Evolutionary conservation across 192 early-diverging fungal genomes (phyloP).

Genomic region (Coemansia sp.): DNA sequence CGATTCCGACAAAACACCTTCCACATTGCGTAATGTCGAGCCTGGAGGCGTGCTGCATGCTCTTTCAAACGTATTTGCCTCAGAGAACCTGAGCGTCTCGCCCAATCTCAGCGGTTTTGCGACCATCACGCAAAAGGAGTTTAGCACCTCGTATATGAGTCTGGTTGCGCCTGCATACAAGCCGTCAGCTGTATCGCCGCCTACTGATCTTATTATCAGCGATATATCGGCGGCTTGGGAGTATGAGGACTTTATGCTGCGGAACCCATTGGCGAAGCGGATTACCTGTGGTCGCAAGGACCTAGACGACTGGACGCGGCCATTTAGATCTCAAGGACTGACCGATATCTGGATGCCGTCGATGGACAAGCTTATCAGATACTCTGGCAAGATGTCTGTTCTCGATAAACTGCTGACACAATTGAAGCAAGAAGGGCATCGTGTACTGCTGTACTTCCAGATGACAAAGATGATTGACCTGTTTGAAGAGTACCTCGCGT

Average conservation of each 20-base stretch:
- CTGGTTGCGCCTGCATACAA: slow-evolving; percentile 54
- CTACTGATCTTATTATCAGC: slow-evolving; percentile 62
- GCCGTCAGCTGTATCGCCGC: slow-evolving; percentile 62
- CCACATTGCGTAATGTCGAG: slow-evolving; percentile 3
- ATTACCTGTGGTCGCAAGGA: slow-evolving; percentile 28
- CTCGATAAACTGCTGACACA: slow-evolving; percentile 70
- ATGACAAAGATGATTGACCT: slow-evolving; percentile 89
- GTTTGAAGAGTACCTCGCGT: slow-evolving; percentile 85
- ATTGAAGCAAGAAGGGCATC: slow-evolving; percentile 77
- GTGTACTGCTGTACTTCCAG: slow-evolving; percentile 84
- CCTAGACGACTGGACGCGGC: slow-evolving; percentile 43
- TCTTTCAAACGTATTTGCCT: slow-evolving; percentile 42
- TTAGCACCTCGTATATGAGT: slow-evolving; percentile 40
- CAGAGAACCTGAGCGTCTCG: slow-evolving; percentile 37
- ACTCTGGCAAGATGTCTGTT: slow-evolving; percentile 76
- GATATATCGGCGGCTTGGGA: slow-evolving; percentile 64
- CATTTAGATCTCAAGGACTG: slow-evolving; percentile 55
- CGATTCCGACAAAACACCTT: not conserved
- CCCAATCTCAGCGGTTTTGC: slow-evolving; percentile 36
- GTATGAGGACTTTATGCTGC: slow-evolving; percentile 42
- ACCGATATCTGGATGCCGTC: slow-evolving; percentile 72
- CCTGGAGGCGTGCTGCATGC: slow-evolving; percentile 42
- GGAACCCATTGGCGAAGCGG: slow-evolving; percentile 28
- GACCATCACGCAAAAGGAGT: slow-evolving; percentile 20
- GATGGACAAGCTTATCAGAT: slow-evolving; percentile 74